Evolutionary conservation across 1,284 basidiomycete genomes (phyloP), one percentile per base, ranked within the genome.

Genomic region (Ganoderma leucocontextum): DNA sequence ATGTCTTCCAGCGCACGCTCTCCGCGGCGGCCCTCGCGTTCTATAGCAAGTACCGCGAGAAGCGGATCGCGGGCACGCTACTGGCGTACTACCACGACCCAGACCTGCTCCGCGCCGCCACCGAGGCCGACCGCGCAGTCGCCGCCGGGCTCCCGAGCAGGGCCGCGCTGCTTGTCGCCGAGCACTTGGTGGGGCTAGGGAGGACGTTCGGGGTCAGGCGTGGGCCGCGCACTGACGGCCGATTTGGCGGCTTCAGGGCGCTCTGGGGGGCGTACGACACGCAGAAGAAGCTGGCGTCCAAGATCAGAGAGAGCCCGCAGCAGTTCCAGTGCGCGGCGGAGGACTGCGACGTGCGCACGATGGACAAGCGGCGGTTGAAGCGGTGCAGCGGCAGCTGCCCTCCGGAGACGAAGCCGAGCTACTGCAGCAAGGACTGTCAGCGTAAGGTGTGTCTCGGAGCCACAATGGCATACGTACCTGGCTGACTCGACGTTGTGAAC

Each of bases 341-440:
- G 57, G 66, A 52, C n/a, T 67, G 66, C 29, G 53, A 42, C 2
- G 63, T 67, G 19, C 44, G 57, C 19, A 44, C 57, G 35, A 33
- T 52, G 35, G 63, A 58, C 33, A 53, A 59, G 38, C 38, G 41
- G 19, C 25, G 29, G 36, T 41, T 65, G 33, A 15, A n/a, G 57
- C 38, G 35, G 36, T 68, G 67, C 22, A 29, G 47, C 5, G 67
- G 67, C 13, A 41, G 53, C 17, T 68, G 67, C 44, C 60, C 67
- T 22, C 60, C 39, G 12, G 67, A 59, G 29, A 19, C 62, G 38
- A 68, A 68, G 52, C 67, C 67, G 2, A 44, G 61, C 49, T 68
- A 68, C 42, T 65, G 67, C 60, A 61, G 62, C 58, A 57, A 52
- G n/a, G 59, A 55, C 33, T 68, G 63, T 19, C 67, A 68, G 52